These are phyloP conservation scores for Metschnikowia anglica DNA, from an alignment of 805 yeast genomes.

Conservation along the genomic window DNA sequence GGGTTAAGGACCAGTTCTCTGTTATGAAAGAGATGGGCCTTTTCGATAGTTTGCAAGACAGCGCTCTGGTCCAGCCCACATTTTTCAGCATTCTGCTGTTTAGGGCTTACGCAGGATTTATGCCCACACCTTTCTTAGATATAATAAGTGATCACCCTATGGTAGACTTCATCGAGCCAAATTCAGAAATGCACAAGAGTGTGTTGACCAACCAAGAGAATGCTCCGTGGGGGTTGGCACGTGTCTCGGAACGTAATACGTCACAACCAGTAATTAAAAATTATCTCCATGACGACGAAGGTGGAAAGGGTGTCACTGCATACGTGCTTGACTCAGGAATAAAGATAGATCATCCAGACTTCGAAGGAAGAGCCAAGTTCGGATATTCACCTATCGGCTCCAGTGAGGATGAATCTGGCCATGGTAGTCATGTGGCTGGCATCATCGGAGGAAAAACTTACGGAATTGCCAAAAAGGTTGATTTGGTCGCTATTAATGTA, in stretches of 20 bases:
- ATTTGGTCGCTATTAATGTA: background rate
- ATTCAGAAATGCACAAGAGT: constrained; percentile 19
- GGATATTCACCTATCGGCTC: too few relatives aligned
- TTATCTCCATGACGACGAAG: constrained; percentile 67
- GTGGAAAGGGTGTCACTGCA: constrained; percentile 81
- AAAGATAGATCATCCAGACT: constrained; percentile 28
- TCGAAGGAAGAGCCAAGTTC: constrained; percentile 4
- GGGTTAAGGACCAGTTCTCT: constrained; percentile 12
- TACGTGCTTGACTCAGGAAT: constrained; percentile 91
- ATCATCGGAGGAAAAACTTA: background rate
- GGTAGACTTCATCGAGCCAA: constrained; percentile 26
- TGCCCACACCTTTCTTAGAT: constrained; percentile 19
- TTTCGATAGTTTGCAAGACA: constrained; percentile 15
- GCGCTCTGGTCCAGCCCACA: too few relatives aligned
- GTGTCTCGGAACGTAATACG: constrained; percentile 79
- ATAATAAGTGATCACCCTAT: constrained; percentile 14
- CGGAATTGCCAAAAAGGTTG: background rate
- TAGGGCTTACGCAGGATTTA: constrained; percentile 23
- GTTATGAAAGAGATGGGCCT: constrained; percentile 24
- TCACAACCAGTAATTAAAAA: constrained; percentile 17
- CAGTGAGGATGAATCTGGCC: background rate
- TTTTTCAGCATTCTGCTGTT: constrained; percentile 14
- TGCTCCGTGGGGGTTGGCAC: constrained; percentile 93
- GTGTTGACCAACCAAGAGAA: constrained; percentile 68
- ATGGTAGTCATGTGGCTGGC: background rate